Conservation (phyloP, 352 stramenopile genomes). For the Phytophthora aleatoria region DNA sequence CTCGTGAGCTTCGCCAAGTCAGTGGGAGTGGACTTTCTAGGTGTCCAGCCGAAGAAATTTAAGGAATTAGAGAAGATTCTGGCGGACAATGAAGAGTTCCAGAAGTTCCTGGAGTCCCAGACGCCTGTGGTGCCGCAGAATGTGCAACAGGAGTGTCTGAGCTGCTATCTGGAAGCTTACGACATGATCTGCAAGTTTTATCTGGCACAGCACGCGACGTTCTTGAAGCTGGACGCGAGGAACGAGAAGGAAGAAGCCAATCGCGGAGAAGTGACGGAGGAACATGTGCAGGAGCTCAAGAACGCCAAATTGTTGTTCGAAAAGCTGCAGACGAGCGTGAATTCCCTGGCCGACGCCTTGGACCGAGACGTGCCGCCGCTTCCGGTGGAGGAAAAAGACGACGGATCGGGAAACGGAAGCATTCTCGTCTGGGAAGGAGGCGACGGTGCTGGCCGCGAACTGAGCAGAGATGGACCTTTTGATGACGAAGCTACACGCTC, state of each 20-base stretch:
- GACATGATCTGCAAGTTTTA: slow-evolving; percentile 91
- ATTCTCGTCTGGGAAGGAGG: slow-evolving; percentile 76
- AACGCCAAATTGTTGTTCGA: slow-evolving; percentile 82
- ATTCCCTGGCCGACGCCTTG: slow-evolving; percentile 77
- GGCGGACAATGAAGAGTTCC: slow-evolving; percentile 42
- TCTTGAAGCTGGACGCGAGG: slow-evolving; percentile 92
- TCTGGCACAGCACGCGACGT: slow-evolving; percentile 85
- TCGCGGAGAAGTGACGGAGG: slow-evolving; percentile 73
- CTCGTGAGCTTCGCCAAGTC: slow-evolving; percentile 95
- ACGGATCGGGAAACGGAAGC: slow-evolving; percentile 45
- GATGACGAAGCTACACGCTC: slow-evolving; percentile 95
- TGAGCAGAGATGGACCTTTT: slow-evolving; percentile 90
- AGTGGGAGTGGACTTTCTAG: slow-evolving; percentile 90
- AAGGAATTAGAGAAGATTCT: slow-evolving; percentile 57
- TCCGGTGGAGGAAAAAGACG: slow-evolving; percentile 66
- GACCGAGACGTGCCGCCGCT: slow-evolving; percentile 76
- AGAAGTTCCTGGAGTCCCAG: slow-evolving; percentile 40
- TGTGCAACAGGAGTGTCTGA: slow-evolving; percentile 75
- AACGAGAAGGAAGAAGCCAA: slow-evolving; percentile 93
- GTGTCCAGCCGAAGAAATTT: slow-evolving; percentile 67
- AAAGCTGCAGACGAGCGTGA: slow-evolving; percentile 86
- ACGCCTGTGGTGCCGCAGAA: slow-evolving; percentile 59
- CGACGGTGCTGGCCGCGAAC: slow-evolving; percentile 66
- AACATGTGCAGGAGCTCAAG: slow-evolving; percentile 76
- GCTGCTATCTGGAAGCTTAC: slow-evolving; percentile 89